A percentile compares a stretch with the other conserved stretches of the same genome.
Evolutionary conservation across 805 yeast genomes (phyloP).

Genomic region (Brettanomyces naardenensis): DNA sequence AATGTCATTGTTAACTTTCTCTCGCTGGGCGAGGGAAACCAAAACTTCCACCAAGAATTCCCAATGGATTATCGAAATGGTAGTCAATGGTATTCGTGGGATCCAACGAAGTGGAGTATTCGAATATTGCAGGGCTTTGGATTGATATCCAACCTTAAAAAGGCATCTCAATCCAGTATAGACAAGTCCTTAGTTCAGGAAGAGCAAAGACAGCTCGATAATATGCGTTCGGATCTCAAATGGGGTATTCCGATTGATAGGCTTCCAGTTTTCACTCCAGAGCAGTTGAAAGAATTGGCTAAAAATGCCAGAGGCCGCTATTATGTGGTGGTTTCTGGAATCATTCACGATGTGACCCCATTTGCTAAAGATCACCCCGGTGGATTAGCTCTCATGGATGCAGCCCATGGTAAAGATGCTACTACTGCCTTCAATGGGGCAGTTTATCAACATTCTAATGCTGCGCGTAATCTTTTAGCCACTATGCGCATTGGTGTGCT

Average conservation of each 20-base stretch:
- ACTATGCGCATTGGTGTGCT: slow-evolving; percentile 92
- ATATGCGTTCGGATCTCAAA: slow-evolving; percentile 66
- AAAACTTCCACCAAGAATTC: slow-evolving; percentile 93
- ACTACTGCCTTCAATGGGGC: slow-evolving; percentile 94
- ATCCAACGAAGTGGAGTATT: slow-evolving; percentile 80
- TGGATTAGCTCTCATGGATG: slow-evolving; percentile 67
- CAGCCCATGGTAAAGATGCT: slow-evolving; percentile 89
- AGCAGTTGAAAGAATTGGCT: slow-evolving; percentile 35
- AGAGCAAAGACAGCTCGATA: slow-evolving; percentile 72
- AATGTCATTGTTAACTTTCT: slow-evolving; percentile 54
- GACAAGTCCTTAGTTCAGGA: slow-evolving; percentile 73
- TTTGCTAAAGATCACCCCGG: slow-evolving; percentile 93
- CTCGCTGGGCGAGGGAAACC: slow-evolving; percentile 86
- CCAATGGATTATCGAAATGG: slow-evolving; percentile 85
- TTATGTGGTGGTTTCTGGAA: slow-evolving; percentile 78
- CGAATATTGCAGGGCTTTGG: slow-evolving; percentile 44
- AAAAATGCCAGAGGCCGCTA: slow-evolving; percentile 28
- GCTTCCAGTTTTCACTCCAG: slow-evolving; percentile 56
- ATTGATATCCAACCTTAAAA: slow-evolving; percentile 48
- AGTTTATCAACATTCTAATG: slow-evolving; percentile 87
- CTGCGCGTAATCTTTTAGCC: slow-evolving; percentile 83
- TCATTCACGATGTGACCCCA: slow-evolving; percentile 89
- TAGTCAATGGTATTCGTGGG: slow-evolving; percentile 63
- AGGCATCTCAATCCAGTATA: slow-evolving; percentile 49
- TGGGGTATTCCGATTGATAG: slow-evolving; percentile 95